These are phyloP conservation scores for Populus simonii DNA, from an alignment of 345 rosid genomes.

Conservation along the genomic window DNA sequence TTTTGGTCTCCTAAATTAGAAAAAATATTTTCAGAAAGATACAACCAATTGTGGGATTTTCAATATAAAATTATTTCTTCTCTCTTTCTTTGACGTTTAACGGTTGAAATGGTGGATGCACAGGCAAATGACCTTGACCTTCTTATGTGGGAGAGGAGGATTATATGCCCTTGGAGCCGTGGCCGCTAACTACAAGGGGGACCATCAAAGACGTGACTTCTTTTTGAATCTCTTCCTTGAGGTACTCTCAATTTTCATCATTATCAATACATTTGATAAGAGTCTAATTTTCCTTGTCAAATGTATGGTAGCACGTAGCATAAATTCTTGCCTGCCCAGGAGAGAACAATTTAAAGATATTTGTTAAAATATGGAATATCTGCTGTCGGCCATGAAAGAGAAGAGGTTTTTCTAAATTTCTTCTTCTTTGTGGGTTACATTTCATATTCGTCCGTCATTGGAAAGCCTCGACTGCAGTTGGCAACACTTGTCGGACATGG, in stretches of 20 bases:
- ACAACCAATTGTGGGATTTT: background rate
- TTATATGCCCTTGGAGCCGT: slow-evolving; percentile 76
- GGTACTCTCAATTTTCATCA: slow-evolving; percentile 30
- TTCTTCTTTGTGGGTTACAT: background rate
- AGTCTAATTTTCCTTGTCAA: background rate
- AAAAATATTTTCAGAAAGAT: background rate
- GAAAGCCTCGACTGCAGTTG: background rate
- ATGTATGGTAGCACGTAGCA: background rate
- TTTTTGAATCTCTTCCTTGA: slow-evolving; percentile 59
- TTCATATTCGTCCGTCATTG: background rate
- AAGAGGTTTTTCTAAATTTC: background rate
- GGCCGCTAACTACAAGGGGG: slow-evolving; percentile 50
- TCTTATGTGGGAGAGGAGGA: slow-evolving; percentile 90
- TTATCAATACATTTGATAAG: background rate
- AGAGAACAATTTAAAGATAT: background rate
- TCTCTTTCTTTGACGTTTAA: background rate
- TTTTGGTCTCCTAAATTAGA: background rate
- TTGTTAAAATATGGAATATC: background rate
- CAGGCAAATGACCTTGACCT: slow-evolving; percentile 78
- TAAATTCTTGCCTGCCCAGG: background rate
- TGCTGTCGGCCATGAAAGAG: background rate
- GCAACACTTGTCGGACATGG: background rate
- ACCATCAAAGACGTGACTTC: slow-evolving; percentile 47
- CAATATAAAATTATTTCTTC: background rate
- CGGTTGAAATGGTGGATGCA: background rate